phyloP scores from a whole-genome alignment of 225 moss, liverwort and hornwort species.

The Asterella californica region DNA sequence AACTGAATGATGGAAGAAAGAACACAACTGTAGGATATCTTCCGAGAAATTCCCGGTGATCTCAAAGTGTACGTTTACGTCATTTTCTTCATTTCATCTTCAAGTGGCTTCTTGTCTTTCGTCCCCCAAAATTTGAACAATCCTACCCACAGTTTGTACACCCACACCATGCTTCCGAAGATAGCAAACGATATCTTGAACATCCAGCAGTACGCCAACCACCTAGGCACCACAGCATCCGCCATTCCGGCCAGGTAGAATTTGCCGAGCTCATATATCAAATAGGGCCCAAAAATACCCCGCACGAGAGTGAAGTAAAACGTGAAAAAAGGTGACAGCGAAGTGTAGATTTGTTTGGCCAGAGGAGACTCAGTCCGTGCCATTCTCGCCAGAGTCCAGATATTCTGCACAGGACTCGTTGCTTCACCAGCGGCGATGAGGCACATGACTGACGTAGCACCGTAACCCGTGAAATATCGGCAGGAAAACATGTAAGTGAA shows the following conservation, averaged over 20 bases:
- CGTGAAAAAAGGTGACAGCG: conserved; percentile 85
- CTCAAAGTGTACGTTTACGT: neutral
- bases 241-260: conserved; percentile 77
- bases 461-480: conserved; percentile 58
- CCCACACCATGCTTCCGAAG: conserved; percentile 91
- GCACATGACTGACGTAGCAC: conserved; percentile 88
- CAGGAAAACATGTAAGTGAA: conserved; percentile 96
- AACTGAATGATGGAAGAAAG: neutral
- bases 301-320: conserved; percentile 77
- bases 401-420: conserved; percentile 87
- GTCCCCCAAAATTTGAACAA: conserved; percentile 74
- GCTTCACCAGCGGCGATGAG: conserved; percentile 86
- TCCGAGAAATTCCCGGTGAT: neutral
- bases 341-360: conserved; percentile 68
- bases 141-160: conserved; percentile 93
- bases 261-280: conserved; percentile 67
- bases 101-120: conserved; percentile 42
- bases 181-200: conserved; percentile 86
- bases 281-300: conserved; percentile 81
- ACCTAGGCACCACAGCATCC: conserved; percentile 81
- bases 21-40: neutral
- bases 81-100: conserved; percentile 32
- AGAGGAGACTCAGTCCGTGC: conserved; percentile 61
- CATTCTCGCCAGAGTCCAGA: conserved; percentile 89
- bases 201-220: conserved; percentile 95